Base-by-base conservation (phyloP, 2,329 filamentous ascomycete species). In the Tolypocladium nubicola region DNA sequence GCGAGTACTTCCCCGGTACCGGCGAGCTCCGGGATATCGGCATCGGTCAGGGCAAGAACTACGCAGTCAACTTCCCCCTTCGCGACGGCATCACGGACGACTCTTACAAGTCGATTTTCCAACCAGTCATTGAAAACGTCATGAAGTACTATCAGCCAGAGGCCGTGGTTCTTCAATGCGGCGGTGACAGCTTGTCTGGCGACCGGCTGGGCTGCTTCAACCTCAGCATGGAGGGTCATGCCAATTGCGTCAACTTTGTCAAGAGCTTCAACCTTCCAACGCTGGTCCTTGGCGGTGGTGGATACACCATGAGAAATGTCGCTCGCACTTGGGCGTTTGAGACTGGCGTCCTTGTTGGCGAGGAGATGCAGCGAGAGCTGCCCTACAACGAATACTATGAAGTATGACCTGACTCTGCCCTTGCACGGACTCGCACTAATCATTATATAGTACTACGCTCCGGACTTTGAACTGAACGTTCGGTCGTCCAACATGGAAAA, bases 361-460 rank as follows among this genome's bases (percentile, higher is more conserved):
- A 92, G 59, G 81, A 89, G 37, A 89, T 97, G 81, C 81, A 84
- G 13, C 81, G 87, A 6, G 86, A 89, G n/a, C 79, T 97, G 45
- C 93, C 93, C 0, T 97, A 91, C 72, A 97, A 96, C 62, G 93
- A 97, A 76, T 97, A 97, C 72, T 97, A 97, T 69, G 83, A 86
- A 69, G 84, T 85, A 71, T 11, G n/a, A 9, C 9, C 19, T 6
- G 14, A 53, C 23, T 2, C 8, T 10, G 19, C 30, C 10, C 19
- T 23, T 52, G 10, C 47, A 14, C 19, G 4, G 19, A 21, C 47
- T 21, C 19, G 13, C 11, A 19, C 47, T 52, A 52, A 52, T 9
- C 1, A 10, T 11, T n/a, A 9, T 23, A 3, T 75, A 94, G 79
- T 96, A 96, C 68, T 99, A 97, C 70, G 90, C 89, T 16, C 89